phyloP scores from a whole-genome alignment of 2,329 filamentous ascomycete genomes.

The Nothophoma quercina region DNA sequence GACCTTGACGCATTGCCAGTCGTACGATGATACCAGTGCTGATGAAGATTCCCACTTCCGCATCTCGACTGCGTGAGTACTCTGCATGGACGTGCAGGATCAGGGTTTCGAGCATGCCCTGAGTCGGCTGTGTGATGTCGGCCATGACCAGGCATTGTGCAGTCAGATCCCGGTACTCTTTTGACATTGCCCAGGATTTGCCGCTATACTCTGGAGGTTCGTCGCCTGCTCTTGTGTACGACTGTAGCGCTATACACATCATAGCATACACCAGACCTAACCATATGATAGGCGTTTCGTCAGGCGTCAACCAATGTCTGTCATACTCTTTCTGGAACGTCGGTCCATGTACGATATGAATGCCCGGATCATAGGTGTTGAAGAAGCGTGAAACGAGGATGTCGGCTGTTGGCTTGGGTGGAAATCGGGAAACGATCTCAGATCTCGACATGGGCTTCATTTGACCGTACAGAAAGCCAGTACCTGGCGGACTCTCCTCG shows the following conservation, averaged over 20 bases:
- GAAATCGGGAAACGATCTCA: slow-evolving; percentile 81
- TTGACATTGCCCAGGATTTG: slow-evolving; percentile 60
- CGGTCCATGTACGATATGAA: slow-evolving; percentile 68
- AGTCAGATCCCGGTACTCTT: slow-evolving; percentile 71
- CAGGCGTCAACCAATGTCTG: slow-evolving; percentile 74
- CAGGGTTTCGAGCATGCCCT: slow-evolving; percentile 80
- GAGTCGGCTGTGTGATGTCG: slow-evolving; percentile 77
- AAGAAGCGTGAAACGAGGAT: slow-evolving; percentile 89
- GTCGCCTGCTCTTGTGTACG: slow-evolving; percentile 79
- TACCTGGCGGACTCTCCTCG: slow-evolving; percentile 65
- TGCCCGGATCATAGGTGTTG: slow-evolving; percentile 75
- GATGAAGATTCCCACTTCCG: slow-evolving; percentile 71
- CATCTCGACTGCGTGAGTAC: slow-evolving; percentile 75
- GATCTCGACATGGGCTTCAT: slow-evolving; percentile 72
- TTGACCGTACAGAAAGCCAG: slow-evolving; percentile 80
- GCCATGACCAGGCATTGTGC: slow-evolving; percentile 79
- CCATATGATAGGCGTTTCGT: slow-evolving; percentile 78
- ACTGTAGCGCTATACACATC: slow-evolving; percentile 78
- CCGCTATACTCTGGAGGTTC: slow-evolving; percentile 81
- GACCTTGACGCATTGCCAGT: slow-evolving; percentile 75
- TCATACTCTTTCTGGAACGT: slow-evolving; percentile 78
- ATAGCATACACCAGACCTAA: slow-evolving; percentile 78
- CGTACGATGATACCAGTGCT: slow-evolving; percentile 67
- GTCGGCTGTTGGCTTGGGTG: slow-evolving; percentile 82
- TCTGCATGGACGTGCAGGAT: slow-evolving; percentile 79